Percentiles rank a stretch among this genome's conserved stretches.
Evolutionary conservation across 805 yeast species (phyloP).

Genomic region (Candida xyloterini): DNA sequence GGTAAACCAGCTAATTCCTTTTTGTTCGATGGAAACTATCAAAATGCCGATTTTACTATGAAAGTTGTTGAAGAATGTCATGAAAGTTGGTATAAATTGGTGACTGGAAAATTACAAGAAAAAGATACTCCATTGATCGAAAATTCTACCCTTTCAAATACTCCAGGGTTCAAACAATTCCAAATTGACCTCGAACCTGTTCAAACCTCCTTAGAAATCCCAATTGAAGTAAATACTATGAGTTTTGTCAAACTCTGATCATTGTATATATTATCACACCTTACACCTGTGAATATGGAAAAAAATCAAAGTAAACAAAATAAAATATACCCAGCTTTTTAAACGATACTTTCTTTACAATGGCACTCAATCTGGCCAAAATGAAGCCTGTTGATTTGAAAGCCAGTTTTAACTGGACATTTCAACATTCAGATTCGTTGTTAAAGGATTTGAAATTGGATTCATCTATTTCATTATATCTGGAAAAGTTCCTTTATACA

Average conservation of each 20-base stretch:
- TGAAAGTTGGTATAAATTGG: slow-evolving; percentile 61
- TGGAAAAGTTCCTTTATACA: slow-evolving; percentile 12
- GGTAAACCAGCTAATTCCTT: slow-evolving; percentile 75
- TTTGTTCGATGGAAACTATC: slow-evolving; percentile 69
- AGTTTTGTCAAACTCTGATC: slow-evolving; percentile 30
- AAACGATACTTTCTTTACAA: background rate
- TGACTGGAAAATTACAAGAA: slow-evolving; percentile 40
- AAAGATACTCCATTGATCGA: slow-evolving; percentile 33
- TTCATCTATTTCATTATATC: slow-evolving; percentile 2
- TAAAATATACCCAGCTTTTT: background rate
- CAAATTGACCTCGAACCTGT: slow-evolving; percentile 25
- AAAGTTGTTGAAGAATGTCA: slow-evolving; percentile 61
- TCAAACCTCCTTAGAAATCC: slow-evolving; percentile 35
- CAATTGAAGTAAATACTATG: slow-evolving; percentile 33
- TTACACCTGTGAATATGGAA: slow-evolving; percentile 4
- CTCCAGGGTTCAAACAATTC: slow-evolving; percentile 29
- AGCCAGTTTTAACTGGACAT: slow-evolving; percentile 6
- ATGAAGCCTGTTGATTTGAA: background rate
- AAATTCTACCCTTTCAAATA: slow-evolving; percentile 37
- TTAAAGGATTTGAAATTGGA: slow-evolving; percentile 14
- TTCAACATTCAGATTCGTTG: slow-evolving; percentile 1
- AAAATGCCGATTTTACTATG: slow-evolving; percentile 56
- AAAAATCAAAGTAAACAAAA: slow-evolving; percentile 9
- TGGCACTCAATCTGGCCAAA: slow-evolving; percentile 2
- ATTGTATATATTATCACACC: slow-evolving; percentile 18